Conservation (phyloP, 1,284 basidiomycete genomes). For the Heterobasidion irregulare region DNA sequence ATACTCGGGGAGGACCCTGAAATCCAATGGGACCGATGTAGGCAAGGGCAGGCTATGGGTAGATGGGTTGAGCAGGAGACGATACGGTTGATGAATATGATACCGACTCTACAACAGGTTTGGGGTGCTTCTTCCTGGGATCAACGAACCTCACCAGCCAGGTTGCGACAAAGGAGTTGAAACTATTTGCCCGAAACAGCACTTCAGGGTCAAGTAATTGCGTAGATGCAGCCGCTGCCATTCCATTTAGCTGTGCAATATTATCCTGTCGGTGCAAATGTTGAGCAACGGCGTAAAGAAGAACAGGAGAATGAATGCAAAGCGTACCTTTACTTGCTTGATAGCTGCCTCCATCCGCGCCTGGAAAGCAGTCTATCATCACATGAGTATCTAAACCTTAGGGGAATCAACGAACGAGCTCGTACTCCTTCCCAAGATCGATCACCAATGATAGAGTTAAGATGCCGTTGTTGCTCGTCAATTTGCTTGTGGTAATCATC, state of each 20-base stretch:
- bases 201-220: slow-evolving; percentile 87
- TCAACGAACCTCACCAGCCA: slow-evolving; percentile 96
- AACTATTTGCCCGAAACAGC: slow-evolving; percentile 72
- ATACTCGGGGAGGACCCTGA: slow-evolving; percentile 91
- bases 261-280: slow-evolving; percentile 38
- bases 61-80: background rate
- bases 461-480: slow-evolving; percentile 71
- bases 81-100: background rate
- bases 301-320: background rate
- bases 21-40: slow-evolving; percentile 75
- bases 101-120: slow-evolving; percentile 55
- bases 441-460: slow-evolving; percentile 74
- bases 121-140: slow-evolving; percentile 74
- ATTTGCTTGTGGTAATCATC: slow-evolving; percentile 66
- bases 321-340: slow-evolving; percentile 60
- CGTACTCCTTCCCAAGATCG: slow-evolving; percentile 71
- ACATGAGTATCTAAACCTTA: background rate
- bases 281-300: background rate
- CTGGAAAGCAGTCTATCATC: slow-evolving; percentile 52
- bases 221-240: slow-evolving; percentile 75
- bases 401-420: slow-evolving; percentile 9
- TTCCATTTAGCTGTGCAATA: slow-evolving; percentile 58
- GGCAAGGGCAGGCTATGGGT: slow-evolving; percentile 73
- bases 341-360: slow-evolving; percentile 63
- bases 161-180: slow-evolving; percentile 85